Base-by-base conservation (phyloP, 352 stramenopile species). In the Globisporangium polare region DNA sequence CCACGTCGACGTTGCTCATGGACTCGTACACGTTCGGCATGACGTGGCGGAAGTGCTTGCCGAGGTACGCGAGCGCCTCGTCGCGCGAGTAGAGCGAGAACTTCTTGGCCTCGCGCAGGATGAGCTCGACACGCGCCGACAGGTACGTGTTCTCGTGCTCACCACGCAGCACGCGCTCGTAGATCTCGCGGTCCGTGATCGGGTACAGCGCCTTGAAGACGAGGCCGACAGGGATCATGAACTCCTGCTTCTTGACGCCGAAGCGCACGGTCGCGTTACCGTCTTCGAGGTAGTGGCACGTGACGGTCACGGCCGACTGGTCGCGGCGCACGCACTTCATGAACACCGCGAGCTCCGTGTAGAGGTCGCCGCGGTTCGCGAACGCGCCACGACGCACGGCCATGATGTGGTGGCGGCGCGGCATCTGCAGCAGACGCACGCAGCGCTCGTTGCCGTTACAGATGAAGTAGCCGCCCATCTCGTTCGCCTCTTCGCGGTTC, bases 391-490 rank as follows among this genome's bases (percentile, higher is more conserved):
- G 91, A 66, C 96, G 89, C 70, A 99, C 96, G 5, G 96, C 96
- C 82, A 92, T 92, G 58, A 96, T 88, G 66, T 96, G 87, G 68
- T 96, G 85, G 41, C 87, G 85, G 43, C 87, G 81, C 10, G 88
- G 86, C 75, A 97, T 94, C 80, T 99, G 97, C 64, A 99, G 77
- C 64, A 99, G 75, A 65, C 98, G 87, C 45, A 99, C 96, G 60
- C 97, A 97, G 60, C 97, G 89, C 80, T 99, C 98, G 77, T 99
- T 99, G 31, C 98, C 98, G 73, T 98, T 98, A 67, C 98, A 97
- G 62, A 99, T 98, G 66, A 99, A 99, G 69, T 99, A 99, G 43
- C 97, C 97, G 53, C 98, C 98, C 80, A 99, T 96, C 68, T 99
- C 97, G 61, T 97, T 98, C 60, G 94, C 88, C 72, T 99, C 95